Base-by-base conservation (phyloP, 139 green algal species). In the Chlamydomonas sp. region DNA sequence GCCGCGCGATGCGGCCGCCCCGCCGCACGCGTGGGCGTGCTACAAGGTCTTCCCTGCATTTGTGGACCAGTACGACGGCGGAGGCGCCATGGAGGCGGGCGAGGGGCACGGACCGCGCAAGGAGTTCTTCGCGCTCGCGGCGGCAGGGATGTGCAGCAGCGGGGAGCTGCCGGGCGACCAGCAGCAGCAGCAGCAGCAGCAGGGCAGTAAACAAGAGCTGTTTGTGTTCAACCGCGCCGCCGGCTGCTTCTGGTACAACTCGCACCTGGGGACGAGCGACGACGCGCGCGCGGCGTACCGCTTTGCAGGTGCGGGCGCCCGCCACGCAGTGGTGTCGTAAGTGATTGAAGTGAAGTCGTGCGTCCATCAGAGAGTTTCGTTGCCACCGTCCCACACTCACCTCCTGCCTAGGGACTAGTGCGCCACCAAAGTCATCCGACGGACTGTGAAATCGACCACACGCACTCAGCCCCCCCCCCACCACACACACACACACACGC, bases 71-170 rank as follows among this genome's bases (percentile, higher is more conserved):
- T 69, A 34, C 22, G 3, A 13, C 35, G 31, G 49, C 2, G 58
- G 65, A 58, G 24, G 63, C 24, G 35, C 35, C 24, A 69, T 84
- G 49, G 84, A 89, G 63, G 75, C 59, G 1, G 84, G 84, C 1
- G 81, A 87, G 77, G 81, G 84, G 24, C 81, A 87, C 35, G 84
- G 84, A 0, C 81, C 84, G 5, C 72, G 81, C 4, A 89, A 84
- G 73, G 83, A 89, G 54, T 87, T 87, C 70, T 87, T 89, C 26
- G 8, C 33, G 3, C 54, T 80, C 20, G 73, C 62, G 1, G 70
- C 65, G 35, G 57, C 67, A 39, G 39, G 72, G 70, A 77, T 81
- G 65, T 43, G 28, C 10, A 26, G 30, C 28, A 49, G 10, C 36
- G 37, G 10, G 16, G 63, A 58, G 16, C 28, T 47, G 16, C 20